Evolutionary conservation across 192 early-diverging fungal genomes (phyloP).

Genomic region (Backusella psychrophila): DNA sequence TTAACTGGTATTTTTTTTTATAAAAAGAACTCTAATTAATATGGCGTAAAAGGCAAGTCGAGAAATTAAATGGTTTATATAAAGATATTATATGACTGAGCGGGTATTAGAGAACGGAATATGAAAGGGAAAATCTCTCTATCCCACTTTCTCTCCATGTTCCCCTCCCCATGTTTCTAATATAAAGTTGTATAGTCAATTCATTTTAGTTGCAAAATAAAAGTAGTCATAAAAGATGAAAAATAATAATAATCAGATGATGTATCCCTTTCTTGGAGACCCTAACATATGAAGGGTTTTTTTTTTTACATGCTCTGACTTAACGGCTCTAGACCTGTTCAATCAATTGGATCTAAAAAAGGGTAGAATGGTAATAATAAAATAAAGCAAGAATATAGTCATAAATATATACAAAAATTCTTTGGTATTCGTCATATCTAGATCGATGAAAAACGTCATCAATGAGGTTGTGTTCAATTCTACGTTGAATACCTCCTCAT

Average conservation of each 20-base stretch:
- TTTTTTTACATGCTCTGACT: not conserved
- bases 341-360: not conserved
- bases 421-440: not conserved
- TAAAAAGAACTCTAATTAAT: not conserved
- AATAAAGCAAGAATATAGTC: not conserved
- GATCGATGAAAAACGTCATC: not conserved
- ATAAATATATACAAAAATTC: not conserved
- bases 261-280: not conserved
- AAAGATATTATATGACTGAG: not conserved
- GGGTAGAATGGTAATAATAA: not conserved
- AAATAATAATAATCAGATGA: too few species aligned
- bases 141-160: too few species aligned
- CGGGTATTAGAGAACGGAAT: not conserved
- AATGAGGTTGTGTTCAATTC: not conserved
- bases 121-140: not conserved
- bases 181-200: too few species aligned
- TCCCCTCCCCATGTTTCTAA: too few species aligned
- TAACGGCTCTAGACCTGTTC: not conserved
- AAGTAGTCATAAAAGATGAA: too few species aligned
- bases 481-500: not conserved
- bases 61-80: constrained; percentile 2
- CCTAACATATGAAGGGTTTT: not conserved
- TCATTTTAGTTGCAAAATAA: too few species aligned
- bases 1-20: not conserved
- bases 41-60: not conserved